These are phyloP conservation scores for Hylodesmum podocarpum DNA, from an alignment of 306 rosid genomes.

Conservation along the genomic window DNA sequence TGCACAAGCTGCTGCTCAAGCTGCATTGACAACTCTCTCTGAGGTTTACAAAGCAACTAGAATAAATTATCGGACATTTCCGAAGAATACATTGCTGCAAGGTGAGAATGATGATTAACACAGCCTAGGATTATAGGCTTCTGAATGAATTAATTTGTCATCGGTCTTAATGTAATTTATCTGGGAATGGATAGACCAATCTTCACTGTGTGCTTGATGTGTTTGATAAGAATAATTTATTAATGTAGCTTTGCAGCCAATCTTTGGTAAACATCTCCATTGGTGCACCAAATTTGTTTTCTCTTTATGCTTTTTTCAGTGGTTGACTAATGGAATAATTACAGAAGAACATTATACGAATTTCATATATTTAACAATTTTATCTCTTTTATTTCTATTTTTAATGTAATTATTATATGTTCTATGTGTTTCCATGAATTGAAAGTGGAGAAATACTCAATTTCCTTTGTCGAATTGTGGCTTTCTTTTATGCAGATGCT, in stretches of 20 bases:
- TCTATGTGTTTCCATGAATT: background rate
- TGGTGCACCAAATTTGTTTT: background rate
- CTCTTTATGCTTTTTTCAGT: background rate
- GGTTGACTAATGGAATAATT: background rate
- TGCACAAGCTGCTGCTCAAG: constrained; percentile 81
- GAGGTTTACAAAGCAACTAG: constrained; percentile 49
- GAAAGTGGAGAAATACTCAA: background rate
- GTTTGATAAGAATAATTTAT: constrained; percentile 7
- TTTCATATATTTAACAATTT: background rate
- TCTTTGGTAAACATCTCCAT: background rate
- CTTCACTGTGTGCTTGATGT: background rate
- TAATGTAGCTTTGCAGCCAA: background rate
- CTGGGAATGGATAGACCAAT: constrained; percentile 8
- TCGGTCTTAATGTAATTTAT: background rate
- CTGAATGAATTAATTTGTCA: constrained; percentile 14
- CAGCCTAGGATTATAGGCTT: background rate
- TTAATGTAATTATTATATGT: background rate
- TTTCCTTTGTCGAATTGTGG: constrained; percentile 23
- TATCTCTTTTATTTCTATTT: background rate
- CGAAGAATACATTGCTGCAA: constrained; percentile 36
- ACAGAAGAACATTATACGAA: background rate
- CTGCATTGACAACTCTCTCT: constrained; percentile 65
- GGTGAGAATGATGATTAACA: constrained; percentile 42
- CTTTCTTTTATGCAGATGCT: constrained; percentile 49
- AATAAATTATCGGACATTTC: constrained; percentile 36